Conservation (phyloP, 2,329 filamentous ascomycete genomes). For the Sporothrix pallida region DNA sequence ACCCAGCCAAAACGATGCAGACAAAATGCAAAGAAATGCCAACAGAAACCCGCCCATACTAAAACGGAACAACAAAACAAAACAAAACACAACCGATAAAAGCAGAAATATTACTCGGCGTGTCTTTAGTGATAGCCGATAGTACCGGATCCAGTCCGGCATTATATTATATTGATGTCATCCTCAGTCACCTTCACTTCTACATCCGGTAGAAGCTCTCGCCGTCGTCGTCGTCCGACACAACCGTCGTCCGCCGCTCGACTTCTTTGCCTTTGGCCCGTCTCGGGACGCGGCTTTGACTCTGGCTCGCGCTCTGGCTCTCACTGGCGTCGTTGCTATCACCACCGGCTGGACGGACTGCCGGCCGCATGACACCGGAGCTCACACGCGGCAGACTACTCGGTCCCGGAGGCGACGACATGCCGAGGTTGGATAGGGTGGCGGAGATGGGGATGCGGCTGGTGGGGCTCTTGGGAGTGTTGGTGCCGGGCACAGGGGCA, state of each 20-base stretch:
- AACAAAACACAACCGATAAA: neutral
- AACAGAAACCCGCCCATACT: neutral
- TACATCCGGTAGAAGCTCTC: slow-evolving; percentile 33
- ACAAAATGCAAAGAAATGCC: neutral
- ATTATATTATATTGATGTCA: neutral
- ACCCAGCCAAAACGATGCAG: slow-evolving; percentile 1
- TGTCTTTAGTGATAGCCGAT: neutral
- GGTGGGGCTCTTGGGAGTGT: slow-evolving; percentile 26
- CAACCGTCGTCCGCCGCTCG: slow-evolving; percentile 42
- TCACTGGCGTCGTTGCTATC: slow-evolving; percentile 14
- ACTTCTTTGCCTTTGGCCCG: slow-evolving; percentile 55
- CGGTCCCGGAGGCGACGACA: slow-evolving; percentile 12
- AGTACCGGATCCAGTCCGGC: slow-evolving; percentile 14
- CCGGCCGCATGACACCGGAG: slow-evolving; percentile 1
- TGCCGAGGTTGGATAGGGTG: slow-evolving; percentile 2
- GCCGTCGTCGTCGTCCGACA: slow-evolving; percentile 40
- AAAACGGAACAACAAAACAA: slow-evolving; percentile 6
- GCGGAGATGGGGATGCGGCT: slow-evolving; percentile 31
- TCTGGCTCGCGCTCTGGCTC: slow-evolving; percentile 39
- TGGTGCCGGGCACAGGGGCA: no score
- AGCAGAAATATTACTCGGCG: neutral
- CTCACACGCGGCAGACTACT: neutral
- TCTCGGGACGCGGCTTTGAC: slow-evolving; percentile 33
- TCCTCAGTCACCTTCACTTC: neutral
- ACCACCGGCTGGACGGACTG: neutral